Evolutionary conservation across 441 rosid species (phyloP), one percentile per base, ranked within the genome.

Genomic region (Pelargonium hybrid): DNA sequence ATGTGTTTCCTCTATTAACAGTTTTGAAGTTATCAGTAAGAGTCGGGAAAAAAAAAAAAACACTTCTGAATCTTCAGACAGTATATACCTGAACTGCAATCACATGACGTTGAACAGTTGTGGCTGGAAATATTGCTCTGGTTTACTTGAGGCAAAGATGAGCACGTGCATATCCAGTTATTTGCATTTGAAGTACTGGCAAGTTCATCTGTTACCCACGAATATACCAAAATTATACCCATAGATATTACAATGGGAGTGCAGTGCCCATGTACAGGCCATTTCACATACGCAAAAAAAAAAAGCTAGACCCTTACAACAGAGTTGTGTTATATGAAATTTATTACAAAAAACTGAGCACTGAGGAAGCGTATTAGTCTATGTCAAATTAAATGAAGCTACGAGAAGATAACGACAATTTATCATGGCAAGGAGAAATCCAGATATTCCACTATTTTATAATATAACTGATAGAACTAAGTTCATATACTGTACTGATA

Each of bases 151-250:
- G 73, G 21, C 0, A 84, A 71, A 25, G 83, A 76, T 69, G 86
- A 83, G 71, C 98, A 93, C 0, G 80, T 77, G 69, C 97, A 93
- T n/a, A 86, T 84, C 95, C 95, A 93, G 69, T 82, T 82, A 78
- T 65, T 86, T 69, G 76, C 11, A 34, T 80, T 88, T 34, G 87
- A 69, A 75, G 76, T 63, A 56, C 82, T 59, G 73, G 82, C 77
- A 83, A 78, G 71, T 68, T 85, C 84, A 81, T 85, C 89, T 80
- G 85, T 84, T 73, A 78, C 63, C 74, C 62, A 47, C 54, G 41
- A 67, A 52, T 17, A 63, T 54, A 79, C 65, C 47, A 70, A 18
- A 67, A 65, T 50, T 50, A 74, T 66, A 45, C 48, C 61, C 45
- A 14, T 5, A 52, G 37, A 57, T 21, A 11, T 47, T n/a, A 52